Conservation (phyloP, 768 basidiomycete genomes). For the Gloeophyllum trabeum region DNA sequence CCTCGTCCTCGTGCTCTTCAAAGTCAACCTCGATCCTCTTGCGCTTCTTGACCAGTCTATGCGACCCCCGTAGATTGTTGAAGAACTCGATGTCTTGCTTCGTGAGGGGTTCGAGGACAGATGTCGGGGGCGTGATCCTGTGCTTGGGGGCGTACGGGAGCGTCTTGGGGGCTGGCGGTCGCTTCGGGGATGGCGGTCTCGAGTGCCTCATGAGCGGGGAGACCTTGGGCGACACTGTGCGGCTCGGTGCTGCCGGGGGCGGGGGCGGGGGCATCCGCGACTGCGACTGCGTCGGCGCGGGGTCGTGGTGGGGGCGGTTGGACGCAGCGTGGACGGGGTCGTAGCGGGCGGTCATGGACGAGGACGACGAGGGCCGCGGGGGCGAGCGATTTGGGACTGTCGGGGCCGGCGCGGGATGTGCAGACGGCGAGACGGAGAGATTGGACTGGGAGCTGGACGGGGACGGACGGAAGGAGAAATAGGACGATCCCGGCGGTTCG, state of each 20-base stretch:
- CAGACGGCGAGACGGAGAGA: slow-evolving; percentile 1
- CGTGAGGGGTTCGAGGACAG: slow-evolving; percentile 38
- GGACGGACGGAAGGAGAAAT: neutral
- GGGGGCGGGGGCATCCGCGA: slow-evolving; percentile 6
- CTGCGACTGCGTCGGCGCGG: neutral
- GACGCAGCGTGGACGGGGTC: neutral
- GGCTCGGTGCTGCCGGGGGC: slow-evolving; percentile 16
- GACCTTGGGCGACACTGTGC: slow-evolving; percentile 25
- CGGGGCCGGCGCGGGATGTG: slow-evolving; percentile 1
- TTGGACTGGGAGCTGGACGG: neutral
- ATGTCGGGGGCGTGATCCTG: slow-evolving; percentile 14
- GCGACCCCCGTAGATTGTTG: neutral
- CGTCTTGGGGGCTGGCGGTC: slow-evolving; percentile 9
- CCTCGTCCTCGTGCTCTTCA: slow-evolving; percentile 9
- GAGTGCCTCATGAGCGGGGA: too few species aligned
- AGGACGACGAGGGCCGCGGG: neutral
- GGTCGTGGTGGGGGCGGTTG: neutral
- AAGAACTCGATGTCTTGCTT: slow-evolving; percentile 49
- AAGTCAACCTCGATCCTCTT: neutral
- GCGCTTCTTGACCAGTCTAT: neutral
- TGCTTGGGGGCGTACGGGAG: slow-evolving; percentile 13
- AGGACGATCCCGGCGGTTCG: too few species aligned
- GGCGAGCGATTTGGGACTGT: neutral
- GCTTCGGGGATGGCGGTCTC: slow-evolving; percentile 20
- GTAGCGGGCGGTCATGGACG: neutral